Percentiles rank a stretch among this genome's conserved stretches.
Conservation (phyloP, 176 grass and related monocot genomes). For the Bromus sterilis region DNA sequence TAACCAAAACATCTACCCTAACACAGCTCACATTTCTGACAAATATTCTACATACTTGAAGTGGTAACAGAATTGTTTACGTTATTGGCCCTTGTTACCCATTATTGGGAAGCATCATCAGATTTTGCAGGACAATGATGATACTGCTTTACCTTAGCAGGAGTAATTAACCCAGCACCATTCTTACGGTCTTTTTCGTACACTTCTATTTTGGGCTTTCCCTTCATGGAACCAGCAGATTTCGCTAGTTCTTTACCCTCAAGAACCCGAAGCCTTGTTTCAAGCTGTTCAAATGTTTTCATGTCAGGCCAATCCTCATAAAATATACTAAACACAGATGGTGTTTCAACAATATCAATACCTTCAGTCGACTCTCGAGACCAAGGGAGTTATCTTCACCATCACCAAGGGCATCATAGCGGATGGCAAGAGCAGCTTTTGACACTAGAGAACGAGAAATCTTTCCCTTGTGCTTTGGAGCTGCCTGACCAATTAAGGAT, state of each 20-base stretch:
- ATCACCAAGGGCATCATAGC: constrained; percentile 86
- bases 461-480: constrained; percentile 78
- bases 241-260: constrained; percentile 71
- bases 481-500: constrained; percentile 83
- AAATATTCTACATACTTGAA: background rate
- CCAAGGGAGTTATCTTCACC: constrained; percentile 66
- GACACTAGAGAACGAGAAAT: constrained; percentile 85
- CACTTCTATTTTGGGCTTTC: constrained; percentile 80
- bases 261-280: constrained; percentile 66
- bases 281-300: constrained; percentile 43
- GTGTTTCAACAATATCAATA: background rate
- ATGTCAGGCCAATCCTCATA: background rate
- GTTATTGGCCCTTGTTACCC: background rate
- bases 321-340: background rate
- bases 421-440: constrained; percentile 67
- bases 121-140: background rate
- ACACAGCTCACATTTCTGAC: background rate
- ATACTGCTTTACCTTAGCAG: constrained; percentile 53
- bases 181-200: constrained; percentile 91
- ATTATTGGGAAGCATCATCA: background rate
- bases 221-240: constrained; percentile 73
- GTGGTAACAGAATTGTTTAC: background rate
- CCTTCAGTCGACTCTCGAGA: constrained; percentile 73
- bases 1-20: background rate
- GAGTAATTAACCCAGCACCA: constrained; percentile 63